Base-by-base conservation (phyloP, 2,329 filamentous ascomycete species). In the Arthroderma sp. region DNA sequence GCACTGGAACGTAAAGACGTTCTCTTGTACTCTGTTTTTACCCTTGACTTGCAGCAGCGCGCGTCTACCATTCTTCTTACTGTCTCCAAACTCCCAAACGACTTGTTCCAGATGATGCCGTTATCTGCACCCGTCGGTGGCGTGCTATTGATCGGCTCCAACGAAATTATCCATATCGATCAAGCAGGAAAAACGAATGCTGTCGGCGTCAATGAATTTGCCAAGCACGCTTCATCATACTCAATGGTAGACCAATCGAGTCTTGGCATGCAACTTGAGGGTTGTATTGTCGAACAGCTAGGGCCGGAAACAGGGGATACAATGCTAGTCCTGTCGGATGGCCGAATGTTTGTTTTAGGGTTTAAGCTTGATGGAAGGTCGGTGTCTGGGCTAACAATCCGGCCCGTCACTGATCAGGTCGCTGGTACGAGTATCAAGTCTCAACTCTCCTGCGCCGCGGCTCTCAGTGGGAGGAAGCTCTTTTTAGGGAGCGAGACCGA, bases 161-260 rank as follows among this genome's bases (percentile, higher is more conserved):
- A 98, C 59, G 87, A 95, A 59, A 66, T 98, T 50, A 84, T 98
- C 48, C 91, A 98, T 61, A 80, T 98, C 52, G 89, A 96, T 58
- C 91, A 98, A 69, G 86, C 86, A 7, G 91, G 91, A 29, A 95
- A 94, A 62, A 77, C 87, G 8, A 94, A 86, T 56, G 89, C 87
- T 2, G 83, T 96, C 47, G 89, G 83, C 3, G 85, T 98, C 51
- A 98, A 98, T 58, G 77, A 86, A 31, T 93, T 94, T 65, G 82
- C 88, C 4, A 86, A 81, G 60, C 77, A 84, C 49, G 77, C 78
- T 51, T 94, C 89, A 2, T 77, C 82, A 0, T 96, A 95, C 56
- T 77, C 82, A 42, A 78, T 98, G 60, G 75, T 77, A 4, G 91
- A 98, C 60, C 89, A 95, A 63, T 84, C 86, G 0, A 77, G 85